Evolutionary conservation across 1,284 basidiomycete genomes (phyloP).

Genomic region (Naganishia sp.): DNA sequence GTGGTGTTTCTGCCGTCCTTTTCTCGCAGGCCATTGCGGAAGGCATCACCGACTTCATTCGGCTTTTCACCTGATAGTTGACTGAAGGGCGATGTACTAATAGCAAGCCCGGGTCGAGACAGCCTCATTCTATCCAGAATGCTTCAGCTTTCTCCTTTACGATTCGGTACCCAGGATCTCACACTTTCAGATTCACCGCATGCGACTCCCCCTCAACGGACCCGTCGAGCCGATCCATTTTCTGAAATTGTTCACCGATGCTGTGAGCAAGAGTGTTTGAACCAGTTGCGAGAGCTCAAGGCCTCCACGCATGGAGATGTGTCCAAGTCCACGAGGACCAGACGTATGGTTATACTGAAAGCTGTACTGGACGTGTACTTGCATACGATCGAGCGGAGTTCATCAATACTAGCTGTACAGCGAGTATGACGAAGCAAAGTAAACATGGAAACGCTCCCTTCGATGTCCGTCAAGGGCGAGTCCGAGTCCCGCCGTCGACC

Average conservation of each 20-base stretch:
- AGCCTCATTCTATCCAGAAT: conserved; percentile 12
- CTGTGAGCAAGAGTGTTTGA: too few species aligned
- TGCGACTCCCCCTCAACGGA: background rate
- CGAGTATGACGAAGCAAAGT: too few species aligned
- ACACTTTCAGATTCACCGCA: conserved; percentile 25
- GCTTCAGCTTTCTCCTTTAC: too few species aligned
- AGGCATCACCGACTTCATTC: background rate
- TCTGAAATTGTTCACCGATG: too few species aligned
- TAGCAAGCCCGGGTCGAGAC: conserved; percentile 1
- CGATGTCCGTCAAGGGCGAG: background rate
- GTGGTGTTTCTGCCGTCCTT: conserved; percentile 16
- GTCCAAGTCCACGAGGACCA: too few species aligned
- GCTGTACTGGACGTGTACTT: too few species aligned
- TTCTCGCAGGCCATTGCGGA: conserved; percentile 2
- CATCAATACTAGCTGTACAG: too few species aligned
- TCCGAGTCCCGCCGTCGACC: conserved; percentile 12
- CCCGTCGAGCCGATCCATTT: conserved; percentile 10
- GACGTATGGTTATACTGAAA: too few species aligned
- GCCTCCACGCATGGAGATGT: too few species aligned
- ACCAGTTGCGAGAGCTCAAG: too few species aligned
- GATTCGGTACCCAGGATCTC: background rate
- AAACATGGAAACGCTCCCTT: background rate
- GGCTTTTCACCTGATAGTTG: background rate
- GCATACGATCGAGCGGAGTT: too few species aligned
- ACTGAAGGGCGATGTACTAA: background rate